Conservation (phyloP, 2,329 filamentous ascomycete species). For the Botrytis squamosa region DNA sequence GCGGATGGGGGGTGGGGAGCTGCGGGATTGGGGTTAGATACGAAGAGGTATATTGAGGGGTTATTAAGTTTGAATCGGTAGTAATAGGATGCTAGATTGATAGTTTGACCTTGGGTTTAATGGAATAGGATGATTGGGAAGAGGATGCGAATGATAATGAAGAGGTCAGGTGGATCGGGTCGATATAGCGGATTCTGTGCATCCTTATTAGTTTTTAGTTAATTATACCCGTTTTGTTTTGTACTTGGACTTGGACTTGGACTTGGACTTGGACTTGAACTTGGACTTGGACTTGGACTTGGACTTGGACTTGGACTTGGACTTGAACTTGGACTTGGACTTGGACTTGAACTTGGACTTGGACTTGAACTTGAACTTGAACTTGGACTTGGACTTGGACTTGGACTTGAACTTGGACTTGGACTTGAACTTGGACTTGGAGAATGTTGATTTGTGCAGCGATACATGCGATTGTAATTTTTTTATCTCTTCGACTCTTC, state of each 20-base stretch:
- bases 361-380: too few species aligned
- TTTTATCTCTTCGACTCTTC: too few species aligned
- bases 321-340: neutral
- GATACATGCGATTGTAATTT: neutral
- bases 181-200: neutral
- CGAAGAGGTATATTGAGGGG: conserved; percentile 71
- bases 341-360: too few species aligned
- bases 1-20: neutral
- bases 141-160: neutral
- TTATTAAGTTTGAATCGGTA: conserved; percentile 56
- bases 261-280: too few species aligned
- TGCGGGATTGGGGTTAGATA: conserved; percentile 71
- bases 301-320: too few species aligned
- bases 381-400: too few species aligned
- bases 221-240: neutral
- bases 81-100: neutral
- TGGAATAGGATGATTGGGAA: neutral
- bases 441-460: neutral
- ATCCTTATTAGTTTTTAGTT: neutral
- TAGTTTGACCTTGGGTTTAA: neutral
- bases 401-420: too few species aligned
- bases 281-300: too few species aligned
- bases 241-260: neutral
- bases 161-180: neutral
- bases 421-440: neutral